Evolutionary conservation across 129 eudicot genomes (phyloP), one percentile per base, ranked within the genome.

Genomic region (Cynara cardunculus): DNA sequence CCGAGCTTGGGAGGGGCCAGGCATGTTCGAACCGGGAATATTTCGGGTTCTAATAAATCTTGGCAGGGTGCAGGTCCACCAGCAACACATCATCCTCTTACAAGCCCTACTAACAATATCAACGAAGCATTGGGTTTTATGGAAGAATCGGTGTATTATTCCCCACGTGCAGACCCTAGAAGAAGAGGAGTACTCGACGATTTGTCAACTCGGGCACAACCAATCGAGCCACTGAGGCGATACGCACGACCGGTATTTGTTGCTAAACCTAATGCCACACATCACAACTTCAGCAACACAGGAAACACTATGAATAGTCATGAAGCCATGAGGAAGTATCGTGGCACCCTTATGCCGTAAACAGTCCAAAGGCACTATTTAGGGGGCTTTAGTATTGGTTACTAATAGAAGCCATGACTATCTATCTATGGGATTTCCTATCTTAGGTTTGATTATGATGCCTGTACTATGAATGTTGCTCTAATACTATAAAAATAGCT

Each of bases 161-260:
- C 86, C 30, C 86, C 78, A 35, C 82, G 74, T 5, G 72, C 82
- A 2, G 82, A 83, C 74, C 82, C 86, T 2, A 71, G 86, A 77
- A 77, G 73, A 37, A 83, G 82, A 71, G 86, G 86, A 13, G 74
- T 83, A 34, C 86, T 83, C 19, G 78, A 83, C 59, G 78, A 77
- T 19, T 44, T 77, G 49, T 77, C 86, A 11, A 83, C 82, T 1
- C 86, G 86, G 35, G 82, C 86, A 35, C 82, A 77, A 70, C 86
- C 86, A 14, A 22, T 32, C 21, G 86, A 83, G 44, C 78, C 86
- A 61, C 86, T 76, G 1, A 70, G 49, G 25, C 86, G 86, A 37
- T 83, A 83, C 4, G 86, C 86, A n/a, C 53, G 82, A 4, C 86
- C 86, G 14, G 82, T 37, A 5, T 82, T 76, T 76, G 85, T 70